phyloP scores from a whole-genome alignment of 2,329 filamentous ascomycete genomes.

The Aureobasidium sp. region DNA sequence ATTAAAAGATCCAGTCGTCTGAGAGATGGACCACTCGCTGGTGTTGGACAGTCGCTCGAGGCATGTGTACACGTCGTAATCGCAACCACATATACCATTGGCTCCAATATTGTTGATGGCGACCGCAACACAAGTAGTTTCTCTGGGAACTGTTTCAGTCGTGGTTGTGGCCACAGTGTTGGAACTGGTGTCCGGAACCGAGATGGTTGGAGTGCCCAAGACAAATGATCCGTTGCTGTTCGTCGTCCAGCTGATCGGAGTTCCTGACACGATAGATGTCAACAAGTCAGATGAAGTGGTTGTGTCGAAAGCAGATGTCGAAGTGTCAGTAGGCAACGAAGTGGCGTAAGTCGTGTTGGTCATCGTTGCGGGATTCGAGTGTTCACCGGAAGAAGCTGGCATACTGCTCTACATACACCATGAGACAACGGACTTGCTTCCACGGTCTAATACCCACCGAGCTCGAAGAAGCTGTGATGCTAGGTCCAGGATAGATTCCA shows the following conservation, averaged over 20 bases:
- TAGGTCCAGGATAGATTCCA: not conserved
- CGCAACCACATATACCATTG: not conserved
- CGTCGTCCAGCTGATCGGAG: not conserved
- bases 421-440: not conserved
- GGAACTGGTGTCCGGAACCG: not conserved
- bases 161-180: not conserved
- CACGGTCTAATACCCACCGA: not conserved
- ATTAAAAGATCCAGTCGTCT: not conserved
- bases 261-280: not conserved
- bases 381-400: not conserved
- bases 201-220: not conserved
- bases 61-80: constrained; percentile 1
- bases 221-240: not conserved
- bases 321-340: not conserved
- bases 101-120: not conserved
- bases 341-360: not conserved
- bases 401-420: not conserved
- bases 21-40: constrained; percentile 5
- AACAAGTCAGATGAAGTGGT: not conserved
- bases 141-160: not conserved
- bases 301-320: not conserved
- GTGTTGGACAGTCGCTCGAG: not conserved
- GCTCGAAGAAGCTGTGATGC: not conserved
- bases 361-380: not conserved
- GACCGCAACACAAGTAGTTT: not conserved